Evolutionary conservation across 768 basidiomycete species (phyloP).

Genomic region (Pulveroboletus sp.): DNA sequence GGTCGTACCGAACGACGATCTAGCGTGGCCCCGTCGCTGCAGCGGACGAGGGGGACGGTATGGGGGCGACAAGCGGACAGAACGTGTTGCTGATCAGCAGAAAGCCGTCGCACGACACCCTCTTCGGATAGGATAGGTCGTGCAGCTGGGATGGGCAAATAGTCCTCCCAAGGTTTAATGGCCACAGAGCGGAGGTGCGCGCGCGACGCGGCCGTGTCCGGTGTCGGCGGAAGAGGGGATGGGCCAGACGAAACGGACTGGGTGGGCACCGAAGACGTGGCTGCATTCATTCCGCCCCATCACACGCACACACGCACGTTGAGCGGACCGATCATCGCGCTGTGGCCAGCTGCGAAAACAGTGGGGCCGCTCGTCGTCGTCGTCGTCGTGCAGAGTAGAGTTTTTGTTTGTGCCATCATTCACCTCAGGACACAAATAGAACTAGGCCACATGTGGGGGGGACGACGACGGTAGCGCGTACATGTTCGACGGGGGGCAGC

Average conservation of each 20-base stretch:
- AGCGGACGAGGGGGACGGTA: too few species aligned
- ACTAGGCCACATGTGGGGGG: neutral
- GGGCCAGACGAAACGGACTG: too few species aligned
- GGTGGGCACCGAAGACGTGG: neutral
- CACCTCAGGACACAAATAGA: neutral
- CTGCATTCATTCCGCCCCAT: neutral
- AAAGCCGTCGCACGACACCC: neutral
- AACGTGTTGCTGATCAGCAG: neutral
- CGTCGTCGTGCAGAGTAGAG: neutral
- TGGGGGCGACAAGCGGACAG: too few species aligned
- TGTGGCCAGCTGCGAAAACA: neutral
- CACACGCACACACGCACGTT: neutral
- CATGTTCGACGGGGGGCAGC: too few species aligned
- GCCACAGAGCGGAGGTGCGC: too few species aligned
- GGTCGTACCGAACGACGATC: too few species aligned
- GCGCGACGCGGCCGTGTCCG: neutral
- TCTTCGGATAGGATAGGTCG: too few species aligned
- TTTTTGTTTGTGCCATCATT: neutral
- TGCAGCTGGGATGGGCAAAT: too few species aligned
- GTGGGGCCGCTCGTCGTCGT: neutral
- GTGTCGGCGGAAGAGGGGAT: neutral
- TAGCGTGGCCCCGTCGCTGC: too few species aligned
- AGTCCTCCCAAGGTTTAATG: neutral
- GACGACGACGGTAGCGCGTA: too few species aligned
- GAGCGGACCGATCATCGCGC: neutral